These are phyloP conservation scores for Metschnikowia cubensis DNA, from an alignment of 805 yeast species.

Conservation along the genomic window DNA sequence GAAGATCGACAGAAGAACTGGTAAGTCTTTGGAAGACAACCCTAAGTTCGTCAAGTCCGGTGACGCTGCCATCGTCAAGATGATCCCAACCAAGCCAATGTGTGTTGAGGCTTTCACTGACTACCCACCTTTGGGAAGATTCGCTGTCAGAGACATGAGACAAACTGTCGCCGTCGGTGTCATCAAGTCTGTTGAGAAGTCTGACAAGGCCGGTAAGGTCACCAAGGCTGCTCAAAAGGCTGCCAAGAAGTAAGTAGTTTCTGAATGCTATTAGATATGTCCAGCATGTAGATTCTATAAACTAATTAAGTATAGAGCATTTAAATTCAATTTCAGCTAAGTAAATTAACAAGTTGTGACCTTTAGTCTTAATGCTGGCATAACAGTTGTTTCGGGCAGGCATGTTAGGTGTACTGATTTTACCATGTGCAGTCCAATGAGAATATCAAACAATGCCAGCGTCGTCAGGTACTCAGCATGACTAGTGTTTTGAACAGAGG, in stretches of 20 bases:
- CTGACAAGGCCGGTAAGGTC: conserved; percentile 77
- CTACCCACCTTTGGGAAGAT: conserved; percentile 45
- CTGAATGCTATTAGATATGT: not conserved
- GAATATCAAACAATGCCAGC: not conserved
- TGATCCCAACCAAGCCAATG: conserved; percentile 43
- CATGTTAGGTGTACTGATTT: not conserved
- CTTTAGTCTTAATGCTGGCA: no score
- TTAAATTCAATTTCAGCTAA: no score
- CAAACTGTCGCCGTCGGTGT: conserved; percentile 99
- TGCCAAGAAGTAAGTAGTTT: conserved; percentile 18
- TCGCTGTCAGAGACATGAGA: conserved; percentile 97
- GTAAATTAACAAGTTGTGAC: no score
- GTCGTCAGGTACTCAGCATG: conserved; percentile 3
- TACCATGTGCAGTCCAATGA: not conserved
- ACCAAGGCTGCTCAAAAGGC: conserved; percentile 20
- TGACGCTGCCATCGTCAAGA: conserved; percentile 40
- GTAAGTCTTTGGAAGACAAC: conserved; percentile 32
- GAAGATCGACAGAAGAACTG: conserved; percentile 80
- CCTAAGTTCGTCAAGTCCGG: conserved; percentile 37
- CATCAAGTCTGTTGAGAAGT: conserved; percentile 90
- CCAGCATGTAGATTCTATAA: not conserved
- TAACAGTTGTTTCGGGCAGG: no score
- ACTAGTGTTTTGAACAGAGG: conserved; percentile 12
- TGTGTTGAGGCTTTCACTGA: conserved; percentile 43
- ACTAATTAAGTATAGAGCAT: not conserved